phyloP scores from a whole-genome alignment of 441 rosid genomes.

The Euphorbia celastroides region DNA sequence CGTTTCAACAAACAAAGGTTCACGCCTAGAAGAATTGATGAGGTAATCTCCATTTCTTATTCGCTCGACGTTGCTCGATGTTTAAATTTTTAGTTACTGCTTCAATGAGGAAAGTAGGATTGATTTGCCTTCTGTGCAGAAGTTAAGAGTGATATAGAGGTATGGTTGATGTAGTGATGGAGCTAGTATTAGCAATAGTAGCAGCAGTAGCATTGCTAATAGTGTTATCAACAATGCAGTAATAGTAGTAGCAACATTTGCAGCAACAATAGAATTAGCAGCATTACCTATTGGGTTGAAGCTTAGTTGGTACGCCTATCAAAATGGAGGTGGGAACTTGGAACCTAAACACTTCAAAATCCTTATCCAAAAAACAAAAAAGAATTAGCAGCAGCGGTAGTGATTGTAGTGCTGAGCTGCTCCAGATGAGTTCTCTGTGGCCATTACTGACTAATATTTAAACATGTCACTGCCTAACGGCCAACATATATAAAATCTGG shows the following conservation, averaged over 20 bases:
- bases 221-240: too few species aligned
- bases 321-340: too few species aligned
- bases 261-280: background rate
- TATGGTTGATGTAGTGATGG: background rate
- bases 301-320: too few species aligned
- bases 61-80: background rate
- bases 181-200: background rate
- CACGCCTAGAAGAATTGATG: conserved; percentile 54
- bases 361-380: too few species aligned
- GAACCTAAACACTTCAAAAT: too few species aligned
- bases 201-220: background rate
- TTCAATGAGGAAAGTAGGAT: conserved; percentile 1
- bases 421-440: background rate
- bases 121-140: background rate
- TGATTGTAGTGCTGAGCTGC: background rate
- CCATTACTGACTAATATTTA: background rate
- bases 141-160: background rate
- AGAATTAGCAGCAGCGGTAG: background rate
- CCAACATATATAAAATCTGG: background rate
- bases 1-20: conserved; percentile 26
- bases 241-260: background rate
- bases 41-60: conserved; percentile 37
- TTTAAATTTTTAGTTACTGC: background rate
- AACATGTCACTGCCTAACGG: background rate
- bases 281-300: too few species aligned